A percentile compares a stretch with the other conserved stretches of the same genome.
Evolutionary conservation across 1,139 yeast species (phyloP).

Genomic region (Blastobotrys capitulatus): DNA sequence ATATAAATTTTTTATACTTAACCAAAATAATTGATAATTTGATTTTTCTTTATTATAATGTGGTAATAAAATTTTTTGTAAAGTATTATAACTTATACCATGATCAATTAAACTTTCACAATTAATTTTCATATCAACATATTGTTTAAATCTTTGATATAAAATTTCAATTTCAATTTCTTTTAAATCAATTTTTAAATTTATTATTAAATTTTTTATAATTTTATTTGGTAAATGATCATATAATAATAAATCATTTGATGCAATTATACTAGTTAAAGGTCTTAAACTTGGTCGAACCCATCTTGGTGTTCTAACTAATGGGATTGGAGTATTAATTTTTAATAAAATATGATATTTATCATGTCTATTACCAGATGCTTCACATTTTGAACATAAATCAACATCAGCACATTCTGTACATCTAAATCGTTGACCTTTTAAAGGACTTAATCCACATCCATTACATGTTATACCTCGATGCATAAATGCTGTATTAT

Average conservation of each 20-base stretch:
- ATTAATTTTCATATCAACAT: conserved; percentile 4
- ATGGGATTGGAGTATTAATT: conserved; percentile 29
- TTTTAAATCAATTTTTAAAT: background rate
- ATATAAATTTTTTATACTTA: background rate
- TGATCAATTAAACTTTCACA: background rate
- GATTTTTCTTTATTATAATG: background rate
- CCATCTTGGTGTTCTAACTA: conserved; percentile 28
- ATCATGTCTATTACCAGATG: conserved; percentile 20
- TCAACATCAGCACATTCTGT: conserved; percentile 32
- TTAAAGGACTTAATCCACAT: conserved; percentile 31
- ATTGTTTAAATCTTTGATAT: conserved; percentile 7
- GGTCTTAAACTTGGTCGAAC: conserved; percentile 21
- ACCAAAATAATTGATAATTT: background rate
- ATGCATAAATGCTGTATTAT: conserved; percentile 22
- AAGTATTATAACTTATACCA: background rate
- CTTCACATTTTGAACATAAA: conserved; percentile 30
- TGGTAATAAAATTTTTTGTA: background rate
- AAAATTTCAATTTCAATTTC: background rate
- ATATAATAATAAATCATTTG: background rate
- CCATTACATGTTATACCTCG: conserved; percentile 30
- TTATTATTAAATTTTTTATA: background rate
- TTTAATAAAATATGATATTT: conserved; percentile 23
- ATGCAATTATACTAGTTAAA: conserved; percentile 1
- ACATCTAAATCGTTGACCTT: conserved; percentile 30
- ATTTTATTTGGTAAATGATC: background rate